Evolutionary conservation across 2,329 filamentous ascomycete genomes (phyloP), one percentile per base, ranked within the genome.

Genomic region (Arthrobotrys megalospora): DNA sequence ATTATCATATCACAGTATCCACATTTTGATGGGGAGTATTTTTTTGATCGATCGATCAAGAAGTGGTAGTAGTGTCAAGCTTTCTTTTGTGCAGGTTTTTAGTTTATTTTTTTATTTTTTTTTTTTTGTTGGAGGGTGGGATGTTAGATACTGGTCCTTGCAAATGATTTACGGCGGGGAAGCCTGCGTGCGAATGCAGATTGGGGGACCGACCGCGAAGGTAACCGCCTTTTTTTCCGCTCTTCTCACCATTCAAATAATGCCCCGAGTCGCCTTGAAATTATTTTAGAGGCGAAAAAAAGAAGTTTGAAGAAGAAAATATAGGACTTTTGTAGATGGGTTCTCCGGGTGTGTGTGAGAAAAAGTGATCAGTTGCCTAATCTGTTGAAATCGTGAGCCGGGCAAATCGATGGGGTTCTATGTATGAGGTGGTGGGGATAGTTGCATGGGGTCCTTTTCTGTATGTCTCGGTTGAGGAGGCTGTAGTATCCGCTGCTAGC

Each of bases 381-480:
- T 60, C 16, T 43, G 36, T 52, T 41, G 34, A 14, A 38, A 58
- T 58, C 32, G 52, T 58, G 45, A 21, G 16, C 11, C 16, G 16
- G 45, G 45, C 41, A 45, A 45, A 45, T 45, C 5, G 5, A 45
- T 45, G 41, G 7, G 36, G 36, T 38, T 8, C n/a, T n/a, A n/a
- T n/a, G n/a, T 38, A 12, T 38, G 36, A 28, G 24, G 24, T 38
- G n/a, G n/a, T n/a, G n/a, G n/a, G n/a, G n/a, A n/a, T n/a, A n/a
- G n/a, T n/a, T n/a, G 41, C 41, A 45, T 45, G 41, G 41, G 41
- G n/a, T 45, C 6, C 10, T 10, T n/a, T n/a, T n/a, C 19, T 55
- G 62, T 52, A 21, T 64, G 60, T 64, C 60, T 64, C 60, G 60
- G 60, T 32, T 48, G 21, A 19, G 41, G 8, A 14, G 60, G 38